Percentiles rank a stretch among this genome's conserved stretches.
Conservation (phyloP, 202 grass and related monocot genomes). For the Miscanthus sacchariflorus region DNA sequence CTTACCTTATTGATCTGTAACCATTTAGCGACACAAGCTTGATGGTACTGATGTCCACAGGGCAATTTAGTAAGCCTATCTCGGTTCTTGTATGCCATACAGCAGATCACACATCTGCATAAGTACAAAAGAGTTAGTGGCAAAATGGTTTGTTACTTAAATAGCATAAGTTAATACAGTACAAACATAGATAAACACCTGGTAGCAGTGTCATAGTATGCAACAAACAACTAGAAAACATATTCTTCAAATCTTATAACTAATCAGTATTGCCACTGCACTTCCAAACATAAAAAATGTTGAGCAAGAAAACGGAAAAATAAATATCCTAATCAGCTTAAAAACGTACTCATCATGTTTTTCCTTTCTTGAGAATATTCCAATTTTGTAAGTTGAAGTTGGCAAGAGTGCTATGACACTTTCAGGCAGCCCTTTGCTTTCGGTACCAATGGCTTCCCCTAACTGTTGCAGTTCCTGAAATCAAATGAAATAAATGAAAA, state of each 20-base stretch:
- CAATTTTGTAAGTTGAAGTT: conserved; percentile 70
- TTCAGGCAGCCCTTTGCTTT: conserved; percentile 84
- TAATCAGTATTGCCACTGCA: conserved; percentile 17
- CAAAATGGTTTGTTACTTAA: conserved; percentile 31
- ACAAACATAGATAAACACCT: neutral
- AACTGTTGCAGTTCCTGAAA: conserved; percentile 94
- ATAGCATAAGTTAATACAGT: conserved; percentile 6
- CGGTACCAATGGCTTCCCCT: conserved; percentile 81
- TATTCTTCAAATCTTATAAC: conserved; percentile 12
- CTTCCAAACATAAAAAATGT: conserved; percentile 9
- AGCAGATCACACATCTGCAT: conserved; percentile 93
- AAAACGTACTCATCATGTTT: conserved; percentile 85
- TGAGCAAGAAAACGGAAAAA: neutral
- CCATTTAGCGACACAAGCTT: conserved; percentile 76
- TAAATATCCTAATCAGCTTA: neutral
- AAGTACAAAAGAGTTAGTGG: conserved; percentile 34
- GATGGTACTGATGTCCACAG: conserved; percentile 88
- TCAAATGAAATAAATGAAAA: conserved; percentile 20
- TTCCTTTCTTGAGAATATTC: conserved; percentile 87
- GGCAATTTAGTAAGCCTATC: conserved; percentile 82
- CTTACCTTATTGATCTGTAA: conserved; percentile 92
- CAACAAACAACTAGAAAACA: conserved; percentile 20
- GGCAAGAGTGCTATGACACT: conserved; percentile 62
- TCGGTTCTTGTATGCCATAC: conserved; percentile 78
- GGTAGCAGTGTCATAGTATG: neutral